These are phyloP conservation scores for Trypanosoma conorhini DNA, from an alignment of 208 protist genomes.

Conservation along the genomic window DNA sequence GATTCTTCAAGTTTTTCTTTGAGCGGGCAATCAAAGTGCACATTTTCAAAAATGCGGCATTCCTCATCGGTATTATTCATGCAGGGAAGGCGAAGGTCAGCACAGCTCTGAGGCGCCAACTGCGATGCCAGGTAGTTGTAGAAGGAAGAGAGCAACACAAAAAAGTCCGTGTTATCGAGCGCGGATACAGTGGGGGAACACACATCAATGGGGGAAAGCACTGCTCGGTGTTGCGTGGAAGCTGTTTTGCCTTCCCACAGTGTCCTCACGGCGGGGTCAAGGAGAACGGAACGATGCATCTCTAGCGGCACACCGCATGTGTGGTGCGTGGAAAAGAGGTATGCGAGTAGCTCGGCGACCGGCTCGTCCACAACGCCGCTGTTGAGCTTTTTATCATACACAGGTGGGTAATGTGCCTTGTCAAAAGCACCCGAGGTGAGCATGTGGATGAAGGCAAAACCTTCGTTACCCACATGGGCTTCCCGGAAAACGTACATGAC, in stretches of 20 bases:
- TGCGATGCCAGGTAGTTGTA: slow-evolving; percentile 59
- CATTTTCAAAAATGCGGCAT: slow-evolving; percentile 55
- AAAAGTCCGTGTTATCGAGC: slow-evolving; percentile 62
- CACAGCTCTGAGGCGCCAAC: slow-evolving; percentile 29
- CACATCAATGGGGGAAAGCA: slow-evolving; percentile 63
- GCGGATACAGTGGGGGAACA: slow-evolving; percentile 36
- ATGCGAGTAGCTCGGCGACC: slow-evolving; percentile 68
- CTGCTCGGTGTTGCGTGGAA: slow-evolving; percentile 75
- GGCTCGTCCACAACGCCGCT: slow-evolving; percentile 46
- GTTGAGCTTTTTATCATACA: slow-evolving; percentile 38
- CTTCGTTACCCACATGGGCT: slow-evolving; percentile 67
- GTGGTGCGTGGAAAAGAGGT: slow-evolving; percentile 74
- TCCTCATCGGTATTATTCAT: slow-evolving; percentile 66
- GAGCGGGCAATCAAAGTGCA: slow-evolving; percentile 43
- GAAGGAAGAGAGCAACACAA: slow-evolving; percentile 77
- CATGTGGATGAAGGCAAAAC: slow-evolving; percentile 80
- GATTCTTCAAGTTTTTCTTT: slow-evolving; percentile 48
- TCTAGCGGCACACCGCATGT: slow-evolving; percentile 80
- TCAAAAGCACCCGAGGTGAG: slow-evolving; percentile 71
- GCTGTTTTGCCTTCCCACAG: slow-evolving; percentile 49
- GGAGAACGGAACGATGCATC: slow-evolving; percentile 83
- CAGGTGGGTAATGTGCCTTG: slow-evolving; percentile 47
- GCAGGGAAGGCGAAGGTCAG: slow-evolving; percentile 61
- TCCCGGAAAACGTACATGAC: slow-evolving; percentile 83
- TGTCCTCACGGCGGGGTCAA: slow-evolving; percentile 66